These are phyloP conservation scores for Parmelia sp. DNA, from an alignment of 495 filamentous ascomycete species.

Conservation along the genomic window DNA sequence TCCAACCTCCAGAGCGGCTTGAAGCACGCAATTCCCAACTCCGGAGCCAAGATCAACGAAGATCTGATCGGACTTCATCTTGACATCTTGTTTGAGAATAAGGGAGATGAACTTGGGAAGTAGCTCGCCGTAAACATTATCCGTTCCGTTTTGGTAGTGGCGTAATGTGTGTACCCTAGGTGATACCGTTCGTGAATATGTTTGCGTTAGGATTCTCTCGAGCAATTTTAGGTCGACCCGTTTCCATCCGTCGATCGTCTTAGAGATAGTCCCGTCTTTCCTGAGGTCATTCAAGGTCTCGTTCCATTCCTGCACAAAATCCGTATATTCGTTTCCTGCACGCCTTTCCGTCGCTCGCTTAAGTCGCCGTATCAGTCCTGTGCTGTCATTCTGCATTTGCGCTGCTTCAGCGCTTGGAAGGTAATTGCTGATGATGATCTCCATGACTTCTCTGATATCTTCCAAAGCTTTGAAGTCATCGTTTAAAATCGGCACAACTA, in stretches of 20 bases:
- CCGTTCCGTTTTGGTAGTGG: constrained; percentile 77
- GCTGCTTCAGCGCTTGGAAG: constrained; percentile 58
- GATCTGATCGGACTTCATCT: constrained; percentile 68
- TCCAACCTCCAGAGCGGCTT: constrained; percentile 88
- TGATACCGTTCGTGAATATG: constrained; percentile 87
- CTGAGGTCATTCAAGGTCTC: constrained; percentile 52
- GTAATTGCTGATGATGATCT: constrained; percentile 66
- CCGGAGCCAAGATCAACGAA: constrained; percentile 95
- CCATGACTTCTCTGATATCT: constrained; percentile 76
- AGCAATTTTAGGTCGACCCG: constrained; percentile 62
- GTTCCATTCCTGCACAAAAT: constrained; percentile 72
- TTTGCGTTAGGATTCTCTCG: constrained; percentile 76
- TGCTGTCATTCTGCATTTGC: constrained; percentile 63
- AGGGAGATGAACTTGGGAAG: constrained; percentile 73
- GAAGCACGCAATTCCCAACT: constrained; percentile 90
- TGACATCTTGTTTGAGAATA: constrained; percentile 68
- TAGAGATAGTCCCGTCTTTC: constrained; percentile 58
- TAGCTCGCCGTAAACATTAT: constrained; percentile 92
- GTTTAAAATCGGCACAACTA: constrained; percentile 66
- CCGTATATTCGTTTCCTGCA: constrained; percentile 60
- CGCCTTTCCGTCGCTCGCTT: constrained; percentile 58
- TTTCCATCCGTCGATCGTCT: constrained; percentile 59
- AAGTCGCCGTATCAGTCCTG: constrained; percentile 64
- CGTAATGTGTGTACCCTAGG: constrained; percentile 74
- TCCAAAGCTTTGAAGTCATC: constrained; percentile 76